These are phyloP conservation scores for Mycena latifolia DNA, from an alignment of 768 basidiomycete species.

Conservation along the genomic window DNA sequence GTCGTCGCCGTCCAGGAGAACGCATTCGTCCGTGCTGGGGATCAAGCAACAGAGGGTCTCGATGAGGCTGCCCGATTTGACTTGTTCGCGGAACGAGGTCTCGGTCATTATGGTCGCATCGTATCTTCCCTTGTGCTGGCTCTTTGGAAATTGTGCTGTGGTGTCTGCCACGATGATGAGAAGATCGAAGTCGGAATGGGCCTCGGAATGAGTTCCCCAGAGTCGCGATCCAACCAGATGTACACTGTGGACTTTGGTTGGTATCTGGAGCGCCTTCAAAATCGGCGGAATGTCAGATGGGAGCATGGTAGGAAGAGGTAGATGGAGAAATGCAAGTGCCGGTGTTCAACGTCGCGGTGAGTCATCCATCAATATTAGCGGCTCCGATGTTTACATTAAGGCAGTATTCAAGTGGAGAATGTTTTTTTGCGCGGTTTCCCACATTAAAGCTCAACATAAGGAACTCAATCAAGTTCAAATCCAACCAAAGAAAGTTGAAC, in stretches of 20 bases:
- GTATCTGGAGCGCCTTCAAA: constrained; percentile 20
- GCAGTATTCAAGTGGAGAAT: no score
- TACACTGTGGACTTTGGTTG: constrained; percentile 21
- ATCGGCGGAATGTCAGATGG: constrained; percentile 1
- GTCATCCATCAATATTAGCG: constrained; percentile 1
- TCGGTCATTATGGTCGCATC: constrained; percentile 39
- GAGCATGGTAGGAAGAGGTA: neutral
- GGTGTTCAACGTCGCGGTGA: neutral
- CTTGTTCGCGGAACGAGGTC: constrained; percentile 33
- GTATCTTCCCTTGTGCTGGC: constrained; percentile 41
- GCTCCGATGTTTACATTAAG: no score
- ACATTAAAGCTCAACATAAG: no score
- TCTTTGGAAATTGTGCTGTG: constrained; percentile 26
- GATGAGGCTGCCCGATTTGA: constrained; percentile 37
- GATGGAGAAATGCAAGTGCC: neutral
- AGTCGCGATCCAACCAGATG: constrained; percentile 39
- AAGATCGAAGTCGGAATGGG: constrained; percentile 38
- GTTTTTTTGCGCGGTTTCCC: no score
- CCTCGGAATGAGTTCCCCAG: constrained; percentile 38
- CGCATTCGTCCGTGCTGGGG: constrained; percentile 26
- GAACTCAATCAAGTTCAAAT: no score
- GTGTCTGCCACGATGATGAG: constrained; percentile 33
- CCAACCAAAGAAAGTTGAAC: no score
- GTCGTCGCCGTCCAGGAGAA: constrained; percentile 14
- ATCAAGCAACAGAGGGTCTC: constrained; percentile 42